Conservation (phyloP, 164 flowering plant genomes). For the Amborella trichopoda region DNA sequence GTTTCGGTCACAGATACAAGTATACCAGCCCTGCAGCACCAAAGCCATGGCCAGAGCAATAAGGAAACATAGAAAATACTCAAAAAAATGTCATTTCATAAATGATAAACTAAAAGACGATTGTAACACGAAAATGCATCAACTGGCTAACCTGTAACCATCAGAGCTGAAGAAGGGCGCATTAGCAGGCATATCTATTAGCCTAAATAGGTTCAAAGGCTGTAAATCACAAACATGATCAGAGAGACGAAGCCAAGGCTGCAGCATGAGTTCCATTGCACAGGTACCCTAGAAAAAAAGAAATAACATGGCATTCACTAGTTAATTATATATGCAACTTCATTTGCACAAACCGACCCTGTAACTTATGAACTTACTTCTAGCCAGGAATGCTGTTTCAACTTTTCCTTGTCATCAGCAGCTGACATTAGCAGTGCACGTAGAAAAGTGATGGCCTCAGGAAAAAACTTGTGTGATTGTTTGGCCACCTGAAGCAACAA, state of each 20-base stretch:
- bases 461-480: constrained; percentile 77
- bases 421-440: constrained; percentile 52
- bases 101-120: not conserved
- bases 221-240: constrained; percentile 25
- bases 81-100: not conserved
- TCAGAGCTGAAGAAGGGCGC: constrained; percentile 67
- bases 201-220: constrained; percentile 45
- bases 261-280: constrained; percentile 28
- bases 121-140: not conserved
- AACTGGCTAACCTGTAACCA: constrained; percentile 44
- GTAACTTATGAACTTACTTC: not conserved
- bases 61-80: no score
- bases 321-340: no score
- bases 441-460: constrained; percentile 71
- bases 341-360: no score
- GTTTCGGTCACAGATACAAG: constrained; percentile 44
- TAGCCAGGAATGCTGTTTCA: constrained; percentile 39
- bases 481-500: constrained; percentile 37
- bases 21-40: constrained; percentile 57
- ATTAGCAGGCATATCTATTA: constrained; percentile 61
- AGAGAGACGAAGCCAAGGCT: constrained; percentile 37
- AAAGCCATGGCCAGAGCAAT: not conserved
- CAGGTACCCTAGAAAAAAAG: constrained; percentile 23
- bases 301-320: not conserved
- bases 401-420: constrained; percentile 15